Evolutionary conservation across 306 rosid species (phyloP), one percentile per base, ranked within the genome.

Genomic region (Prunus salicina): DNA sequence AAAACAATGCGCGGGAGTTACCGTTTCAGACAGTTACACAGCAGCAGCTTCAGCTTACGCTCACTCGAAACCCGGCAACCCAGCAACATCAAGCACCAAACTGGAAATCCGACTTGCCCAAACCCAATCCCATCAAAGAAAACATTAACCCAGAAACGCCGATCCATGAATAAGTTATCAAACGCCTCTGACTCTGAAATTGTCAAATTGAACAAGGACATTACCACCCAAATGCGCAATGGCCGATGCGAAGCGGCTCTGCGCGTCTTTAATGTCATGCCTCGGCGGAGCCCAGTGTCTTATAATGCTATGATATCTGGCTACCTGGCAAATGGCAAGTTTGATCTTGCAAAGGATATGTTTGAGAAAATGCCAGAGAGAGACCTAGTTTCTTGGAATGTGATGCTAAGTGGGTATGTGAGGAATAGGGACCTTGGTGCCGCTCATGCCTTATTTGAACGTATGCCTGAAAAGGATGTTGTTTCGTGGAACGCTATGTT

Each of bases 401-500:
- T 92, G 14, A 90, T 90, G 96, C 93, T 88, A 30, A 92, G 92
- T 77, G 97, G 97, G 43, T 86, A 74, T 79, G 91, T 90, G 14
- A 88, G 87, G 83, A 81, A 89, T 63, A 69, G 84, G 49, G 75
- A 86, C 32, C 89, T 89, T 13, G 82, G 89, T 5, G 88, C 86
- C 1, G 93, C 97, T 32, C 88, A 88, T 64, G 67, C 65, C 63
- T 46, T 90, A 84, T 93, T 93, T 84, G 82, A 87, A 67, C 76
- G 64, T 12, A 89, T 93, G 96, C 93, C 96, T 16, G 79, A 83
- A 34, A 86, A 72, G 86, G 96, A 88, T 77, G 86, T 84, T 78
- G 97, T 93, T 77, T 90, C 97, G 0, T 93, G 97, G 97, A 92
- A 90, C 64, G 82, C 97, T 5, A 82, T 92, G 83, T 75, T 92